phyloP scores from a whole-genome alignment of 2,329 filamentous ascomycete genomes.

The Fusarium sp. region DNA sequence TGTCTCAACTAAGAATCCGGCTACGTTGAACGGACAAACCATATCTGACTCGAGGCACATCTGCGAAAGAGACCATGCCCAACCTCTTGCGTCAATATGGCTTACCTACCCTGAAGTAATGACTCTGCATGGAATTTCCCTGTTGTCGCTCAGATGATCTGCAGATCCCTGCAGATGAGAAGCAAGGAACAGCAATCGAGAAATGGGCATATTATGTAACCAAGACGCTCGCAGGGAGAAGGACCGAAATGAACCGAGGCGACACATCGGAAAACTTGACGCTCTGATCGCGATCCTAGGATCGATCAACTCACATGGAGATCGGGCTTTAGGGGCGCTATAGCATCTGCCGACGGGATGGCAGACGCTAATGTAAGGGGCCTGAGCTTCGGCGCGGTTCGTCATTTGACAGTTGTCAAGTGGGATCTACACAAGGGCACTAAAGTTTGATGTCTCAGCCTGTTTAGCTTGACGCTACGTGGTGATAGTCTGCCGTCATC shows the following conservation, averaged over 20 bases:
- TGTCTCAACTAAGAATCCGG: neutral
- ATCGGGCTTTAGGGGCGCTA: neutral
- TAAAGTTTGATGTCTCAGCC: neutral
- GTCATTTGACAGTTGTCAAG: conserved; percentile 1
- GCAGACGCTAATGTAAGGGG: neutral
- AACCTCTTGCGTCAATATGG: neutral
- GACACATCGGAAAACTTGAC: neutral
- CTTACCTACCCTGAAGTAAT: neutral
- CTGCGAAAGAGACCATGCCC: neutral
- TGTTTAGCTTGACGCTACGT: neutral
- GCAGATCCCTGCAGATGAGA: neutral
- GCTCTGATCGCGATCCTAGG: neutral
- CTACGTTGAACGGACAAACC: neutral
- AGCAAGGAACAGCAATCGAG: neutral
- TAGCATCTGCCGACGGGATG: neutral
- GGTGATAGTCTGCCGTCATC: neutral
- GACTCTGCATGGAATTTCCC: neutral
- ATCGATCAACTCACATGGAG: neutral
- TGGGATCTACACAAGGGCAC: neutral
- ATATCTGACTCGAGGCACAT: neutral
- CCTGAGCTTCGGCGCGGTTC: neutral
- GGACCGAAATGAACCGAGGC: neutral
- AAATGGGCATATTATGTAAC: neutral
- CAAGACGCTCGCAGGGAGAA: neutral
- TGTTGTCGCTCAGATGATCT: neutral